Percentiles rank a stretch among this genome's conserved stretches.
Evolutionary conservation across 129 eudicot species (phyloP).

Genomic region (Pulicaria dysenterica): DNA sequence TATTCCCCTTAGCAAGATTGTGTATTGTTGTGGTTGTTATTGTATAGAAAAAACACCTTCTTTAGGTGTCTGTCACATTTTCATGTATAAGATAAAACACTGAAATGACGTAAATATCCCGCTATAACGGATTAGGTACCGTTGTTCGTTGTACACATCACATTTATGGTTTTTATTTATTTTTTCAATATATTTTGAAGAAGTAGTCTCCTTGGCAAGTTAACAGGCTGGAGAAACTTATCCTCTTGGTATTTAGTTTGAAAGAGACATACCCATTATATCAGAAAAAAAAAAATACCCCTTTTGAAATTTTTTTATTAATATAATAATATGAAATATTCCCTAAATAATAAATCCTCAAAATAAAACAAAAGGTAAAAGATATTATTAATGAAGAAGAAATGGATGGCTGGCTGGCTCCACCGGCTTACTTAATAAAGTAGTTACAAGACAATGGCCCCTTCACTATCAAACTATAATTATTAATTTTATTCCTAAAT

Average conservation of each 20-base stretch:
- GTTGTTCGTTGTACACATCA: too few species aligned
- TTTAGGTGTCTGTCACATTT: too few species aligned
- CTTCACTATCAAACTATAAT: slow-evolving; percentile 22
- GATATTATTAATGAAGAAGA: background rate
- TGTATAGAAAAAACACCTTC: too few species aligned
- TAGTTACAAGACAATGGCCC: slow-evolving; percentile 36
- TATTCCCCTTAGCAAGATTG: too few species aligned
- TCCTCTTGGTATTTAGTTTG: slow-evolving; percentile 27
- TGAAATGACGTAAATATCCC: too few species aligned
- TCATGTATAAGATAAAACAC: too few species aligned
- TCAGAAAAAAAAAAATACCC: background rate
- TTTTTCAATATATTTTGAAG: too few species aligned
- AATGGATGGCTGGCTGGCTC: slow-evolving; percentile 22
- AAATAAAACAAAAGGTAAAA: slow-evolving; percentile 3
- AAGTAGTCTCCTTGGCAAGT: background rate
- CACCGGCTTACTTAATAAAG: slow-evolving; percentile 25
- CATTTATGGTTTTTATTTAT: too few species aligned
- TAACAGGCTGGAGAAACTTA: slow-evolving; percentile 26
- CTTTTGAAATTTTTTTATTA: background rate
- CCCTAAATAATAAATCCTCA: slow-evolving; percentile 6
- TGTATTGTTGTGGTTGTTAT: too few species aligned
- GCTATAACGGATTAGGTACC: too few species aligned
- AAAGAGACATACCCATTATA: slow-evolving; percentile 18
- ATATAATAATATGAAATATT: slow-evolving; percentile 1
- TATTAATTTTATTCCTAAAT: slow-evolving; percentile 19